Percentiles rank a stretch among this genome's conserved stretches.
These are phyloP conservation scores for Eimeria necatrix DNA, from an alignment of 169 alveolate species.

Conservation along the genomic window DNA sequence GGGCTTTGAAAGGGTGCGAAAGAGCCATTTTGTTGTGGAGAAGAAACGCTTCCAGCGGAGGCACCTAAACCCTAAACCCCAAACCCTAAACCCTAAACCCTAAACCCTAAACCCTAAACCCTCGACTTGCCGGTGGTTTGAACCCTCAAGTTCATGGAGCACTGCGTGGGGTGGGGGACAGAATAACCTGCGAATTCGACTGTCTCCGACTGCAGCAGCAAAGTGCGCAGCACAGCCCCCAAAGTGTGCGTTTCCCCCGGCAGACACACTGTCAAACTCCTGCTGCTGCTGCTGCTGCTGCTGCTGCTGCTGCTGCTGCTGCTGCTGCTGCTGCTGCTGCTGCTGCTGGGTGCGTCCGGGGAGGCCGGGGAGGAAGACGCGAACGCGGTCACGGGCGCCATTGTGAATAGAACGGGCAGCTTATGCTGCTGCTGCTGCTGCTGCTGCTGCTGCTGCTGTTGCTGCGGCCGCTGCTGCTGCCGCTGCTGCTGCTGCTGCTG, in stretches of 20 bases:
- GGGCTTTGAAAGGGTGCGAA: too few species aligned
- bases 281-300: slow-evolving; percentile 28
- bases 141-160: slow-evolving; percentile 89
- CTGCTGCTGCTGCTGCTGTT: not conserved
- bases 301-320: not conserved
- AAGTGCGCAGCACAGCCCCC: slow-evolving; percentile 89
- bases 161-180: slow-evolving; percentile 92
- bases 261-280: slow-evolving; percentile 85
- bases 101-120: too few species aligned
- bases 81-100: too few species aligned
- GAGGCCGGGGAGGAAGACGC: not conserved
- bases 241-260: slow-evolving; percentile 92
- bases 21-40: too few species aligned
- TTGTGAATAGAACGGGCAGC: not conserved
- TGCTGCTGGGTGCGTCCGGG: not conserved
- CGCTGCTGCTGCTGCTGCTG: not conserved
- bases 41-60: too few species aligned
- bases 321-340: not conserved
- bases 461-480: not conserved
- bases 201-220: slow-evolving; percentile 88
- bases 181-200: slow-evolving; percentile 93
- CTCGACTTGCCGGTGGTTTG: slow-evolving; percentile 92
- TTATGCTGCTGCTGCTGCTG: slow-evolving; percentile 14
- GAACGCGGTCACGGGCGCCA: not conserved
- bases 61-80: too few species aligned